Conservation (phyloP, 257 asterid species). For the Solanum clarkiae region DNA sequence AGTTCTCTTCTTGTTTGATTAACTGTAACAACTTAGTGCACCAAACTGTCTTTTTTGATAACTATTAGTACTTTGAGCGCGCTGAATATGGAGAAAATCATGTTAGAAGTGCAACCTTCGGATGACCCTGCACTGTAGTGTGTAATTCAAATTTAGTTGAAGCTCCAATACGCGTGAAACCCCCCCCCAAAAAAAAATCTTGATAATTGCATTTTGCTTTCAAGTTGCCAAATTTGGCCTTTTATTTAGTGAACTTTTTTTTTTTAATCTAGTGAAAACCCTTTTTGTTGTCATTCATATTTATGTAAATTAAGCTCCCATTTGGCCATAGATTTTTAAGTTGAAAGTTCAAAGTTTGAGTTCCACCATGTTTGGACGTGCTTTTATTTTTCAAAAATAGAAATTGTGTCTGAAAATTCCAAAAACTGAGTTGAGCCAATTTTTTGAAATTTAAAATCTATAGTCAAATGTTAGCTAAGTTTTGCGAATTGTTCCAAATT, state of each 20-base stretch:
- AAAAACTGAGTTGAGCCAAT: neutral
- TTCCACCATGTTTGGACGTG: neutral
- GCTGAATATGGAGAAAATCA: too few relatives aligned
- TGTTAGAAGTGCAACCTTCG: too few relatives aligned
- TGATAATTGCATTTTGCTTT: too few relatives aligned
- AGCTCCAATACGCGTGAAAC: too few relatives aligned
- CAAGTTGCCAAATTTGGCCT: neutral
- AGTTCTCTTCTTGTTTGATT: too few relatives aligned
- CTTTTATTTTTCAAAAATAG: neutral
- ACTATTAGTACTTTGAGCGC: too few relatives aligned
- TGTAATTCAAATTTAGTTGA: too few relatives aligned
- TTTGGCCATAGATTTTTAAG: neutral
- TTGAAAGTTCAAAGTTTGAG: neutral
- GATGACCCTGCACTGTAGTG: too few relatives aligned
- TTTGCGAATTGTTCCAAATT: neutral
- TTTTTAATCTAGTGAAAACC: too few relatives aligned
- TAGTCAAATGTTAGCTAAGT: neutral
- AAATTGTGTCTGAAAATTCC: fast-evolving
- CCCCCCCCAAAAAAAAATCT: too few relatives aligned
- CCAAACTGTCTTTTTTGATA: too few relatives aligned
- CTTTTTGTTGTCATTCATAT: neutral
- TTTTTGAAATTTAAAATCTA: neutral
- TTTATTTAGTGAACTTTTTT: neutral
- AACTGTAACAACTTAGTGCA: too few relatives aligned
- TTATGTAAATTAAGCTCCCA: neutral